Base-by-base conservation (phyloP, 768 basidiomycete genomes). In the Hirschioporus abietinus region DNA sequence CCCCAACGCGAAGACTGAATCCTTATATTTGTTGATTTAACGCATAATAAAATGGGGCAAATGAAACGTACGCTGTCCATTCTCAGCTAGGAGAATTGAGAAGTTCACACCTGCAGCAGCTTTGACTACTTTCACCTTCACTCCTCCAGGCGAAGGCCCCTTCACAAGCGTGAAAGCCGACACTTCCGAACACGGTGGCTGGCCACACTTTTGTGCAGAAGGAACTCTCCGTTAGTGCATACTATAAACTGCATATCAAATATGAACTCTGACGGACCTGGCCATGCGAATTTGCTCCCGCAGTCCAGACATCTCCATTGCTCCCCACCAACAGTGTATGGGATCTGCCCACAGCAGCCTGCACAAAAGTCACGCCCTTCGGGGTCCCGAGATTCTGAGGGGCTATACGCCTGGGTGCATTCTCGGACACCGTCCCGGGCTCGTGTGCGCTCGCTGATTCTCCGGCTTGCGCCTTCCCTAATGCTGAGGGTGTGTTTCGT, bases 71-170 rank as follows among this genome's bases (percentile, higher is more conserved):
- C 92, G 87, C 82, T 87, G 89, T 25, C 95, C 96, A n/a, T 83
- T 83, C 63, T 88, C 87, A 1, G 93, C 91, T 67, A 98, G 80
- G 60, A 96, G 85, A 7, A 95, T 74, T 0, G 93, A 92, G 78
- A 97, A 97, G 1, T 85, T 88, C 64, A 92, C 80, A 0, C 96
- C 96, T 0, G 92, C 93, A 7, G 88, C 85, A 25, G 88, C 94
- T 73, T 89, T 84, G 36, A 90, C 76, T 65, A 90, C 85, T 64
- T 83, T 83, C 70, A 91, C 91, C 66, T 81, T 84, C 68, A 81
- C 81, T n/a, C 86, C 88, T 17, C 80, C 80, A 64, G 82, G 75
- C n/a, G 79, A 79, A 23, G 89, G 83, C 25, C 87, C 86, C 24
- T 82, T 80, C 25, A 94, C 82, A 7, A 78, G 73, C 70, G 84